These are phyloP conservation scores for Pythium aristosporum DNA, from an alignment of 352 stramenopile genomes.

Conservation along the genomic window DNA sequence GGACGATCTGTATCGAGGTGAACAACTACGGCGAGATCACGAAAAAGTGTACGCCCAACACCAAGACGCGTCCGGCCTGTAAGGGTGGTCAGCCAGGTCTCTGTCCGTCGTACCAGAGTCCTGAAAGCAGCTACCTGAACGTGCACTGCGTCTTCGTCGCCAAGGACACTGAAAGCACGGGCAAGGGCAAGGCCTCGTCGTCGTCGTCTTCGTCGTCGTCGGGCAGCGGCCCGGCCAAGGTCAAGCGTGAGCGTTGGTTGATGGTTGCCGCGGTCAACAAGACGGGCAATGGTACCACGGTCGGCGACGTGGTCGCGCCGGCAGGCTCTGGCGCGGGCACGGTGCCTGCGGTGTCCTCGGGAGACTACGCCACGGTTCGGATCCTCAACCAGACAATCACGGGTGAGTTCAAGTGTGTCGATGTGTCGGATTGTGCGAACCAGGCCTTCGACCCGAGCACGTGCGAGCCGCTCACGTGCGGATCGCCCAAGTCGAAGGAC, in stretches of 20 bases:
- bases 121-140: slow-evolving; percentile 73
- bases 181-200: slow-evolving; percentile 7
- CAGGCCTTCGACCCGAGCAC: slow-evolving; percentile 36
- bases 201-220: slow-evolving; percentile 17
- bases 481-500: slow-evolving; percentile 23
- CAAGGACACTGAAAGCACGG: slow-evolving; percentile 40
- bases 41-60: slow-evolving; percentile 84
- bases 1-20: slow-evolving; percentile 75
- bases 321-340: neutral
- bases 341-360: slow-evolving; percentile 26
- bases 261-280: slow-evolving; percentile 24
- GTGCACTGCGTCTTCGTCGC: slow-evolving; percentile 82
- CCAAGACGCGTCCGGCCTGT: slow-evolving; percentile 67
- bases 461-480: slow-evolving; percentile 37
- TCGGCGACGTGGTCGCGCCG: slow-evolving; percentile 17
- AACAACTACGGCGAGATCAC: slow-evolving; percentile 73
- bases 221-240: neutral
- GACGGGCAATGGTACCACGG: slow-evolving; percentile 13
- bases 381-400: slow-evolving; percentile 53
- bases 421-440: slow-evolving; percentile 43
- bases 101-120: slow-evolving; percentile 77
- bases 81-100: slow-evolving; percentile 64
- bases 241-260: slow-evolving; percentile 20
- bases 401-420: slow-evolving; percentile 46
- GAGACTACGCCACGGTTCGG: slow-evolving; percentile 48